Conservation (phyloP, 192 early-diverging fungal genomes). For the Coemansia sp. region DNA sequence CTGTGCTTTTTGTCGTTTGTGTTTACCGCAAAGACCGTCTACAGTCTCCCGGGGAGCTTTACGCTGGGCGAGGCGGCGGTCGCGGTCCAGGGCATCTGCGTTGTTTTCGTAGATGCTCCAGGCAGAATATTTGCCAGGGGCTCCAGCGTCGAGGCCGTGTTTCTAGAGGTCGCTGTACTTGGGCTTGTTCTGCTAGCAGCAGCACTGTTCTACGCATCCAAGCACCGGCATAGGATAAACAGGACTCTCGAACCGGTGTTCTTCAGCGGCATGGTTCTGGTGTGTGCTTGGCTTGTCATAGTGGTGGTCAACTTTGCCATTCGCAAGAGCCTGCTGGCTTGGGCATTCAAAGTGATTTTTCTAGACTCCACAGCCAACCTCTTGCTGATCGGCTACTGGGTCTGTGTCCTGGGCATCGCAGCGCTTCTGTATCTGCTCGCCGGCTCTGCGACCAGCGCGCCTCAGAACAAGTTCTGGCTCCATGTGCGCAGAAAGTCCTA, state of each 20-base stretch:
- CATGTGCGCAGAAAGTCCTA: conserved; percentile 85
- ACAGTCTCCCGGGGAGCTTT: conserved; percentile 30
- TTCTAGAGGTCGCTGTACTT: conserved; percentile 19
- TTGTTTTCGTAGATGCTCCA: conserved; percentile 17
- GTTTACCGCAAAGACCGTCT: not conserved
- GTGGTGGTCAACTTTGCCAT: not conserved
- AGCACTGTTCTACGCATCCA: not conserved
- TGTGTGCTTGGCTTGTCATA: not conserved
- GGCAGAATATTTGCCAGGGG: not conserved
- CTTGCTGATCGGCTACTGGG: conserved; percentile 31
- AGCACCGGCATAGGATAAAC: not conserved
- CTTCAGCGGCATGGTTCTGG: not conserved
- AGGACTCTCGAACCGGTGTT: not conserved
- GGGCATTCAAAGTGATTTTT: conserved; percentile 1
- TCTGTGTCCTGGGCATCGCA: conserved; percentile 9
- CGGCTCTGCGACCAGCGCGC: not conserved
- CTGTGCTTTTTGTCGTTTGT: not conserved
- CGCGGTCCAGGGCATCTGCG: conserved; percentile 17
- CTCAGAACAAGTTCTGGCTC: conserved; percentile 32
- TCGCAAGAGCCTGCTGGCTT: not conserved
- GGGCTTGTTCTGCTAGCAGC: not conserved
- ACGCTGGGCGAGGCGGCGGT: conserved; percentile 47
- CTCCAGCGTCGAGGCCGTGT: conserved; percentile 6
- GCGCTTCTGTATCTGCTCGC: not conserved
- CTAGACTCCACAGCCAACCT: conserved; percentile 7